These are phyloP conservation scores for Suhomyces emberorum DNA, from an alignment of 805 yeast genomes.

Conservation along the genomic window DNA sequence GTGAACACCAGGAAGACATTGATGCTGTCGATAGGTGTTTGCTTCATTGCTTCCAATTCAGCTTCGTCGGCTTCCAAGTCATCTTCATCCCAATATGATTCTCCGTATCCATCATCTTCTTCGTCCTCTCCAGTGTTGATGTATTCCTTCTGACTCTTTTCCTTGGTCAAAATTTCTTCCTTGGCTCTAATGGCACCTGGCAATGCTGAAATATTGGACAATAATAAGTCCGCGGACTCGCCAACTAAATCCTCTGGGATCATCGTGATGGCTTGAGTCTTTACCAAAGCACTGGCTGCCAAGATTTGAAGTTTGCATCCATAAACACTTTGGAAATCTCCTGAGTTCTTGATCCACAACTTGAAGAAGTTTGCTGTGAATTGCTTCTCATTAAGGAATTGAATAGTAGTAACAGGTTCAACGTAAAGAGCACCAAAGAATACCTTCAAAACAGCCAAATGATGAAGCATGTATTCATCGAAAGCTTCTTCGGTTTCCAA, in stretches of 20 bases:
- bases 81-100: conserved; percentile 23
- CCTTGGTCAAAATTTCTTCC: conserved; percentile 42
- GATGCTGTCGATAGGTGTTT: conserved; percentile 73
- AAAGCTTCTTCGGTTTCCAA: conserved; percentile 38
- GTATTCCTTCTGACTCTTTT: conserved; percentile 29
- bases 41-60: conserved; percentile 76
- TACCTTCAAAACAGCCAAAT: conserved; percentile 41
- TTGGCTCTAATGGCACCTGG: conserved; percentile 50
- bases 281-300: conserved; percentile 41
- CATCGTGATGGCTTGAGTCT: conserved; percentile 24
- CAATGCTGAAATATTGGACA: conserved; percentile 40
- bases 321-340: conserved; percentile 49
- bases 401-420: conserved; percentile 35
- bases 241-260: conserved; percentile 34
- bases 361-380: conserved; percentile 38
- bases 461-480: conserved; percentile 44
- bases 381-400: conserved; percentile 35
- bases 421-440: conserved; percentile 40
- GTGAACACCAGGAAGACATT: conserved; percentile 70
- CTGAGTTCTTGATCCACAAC: conserved; percentile 48
- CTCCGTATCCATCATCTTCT: conserved; percentile 29
- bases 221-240: conserved; percentile 38
- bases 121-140: conserved; percentile 14
- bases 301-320: conserved; percentile 54
- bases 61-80: conserved; percentile 62